Percentiles rank a stretch among this genome's conserved stretches.
phyloP scores from a whole-genome alignment of 1,284 basidiomycete species.

The Tilletiaria anomala region DNA sequence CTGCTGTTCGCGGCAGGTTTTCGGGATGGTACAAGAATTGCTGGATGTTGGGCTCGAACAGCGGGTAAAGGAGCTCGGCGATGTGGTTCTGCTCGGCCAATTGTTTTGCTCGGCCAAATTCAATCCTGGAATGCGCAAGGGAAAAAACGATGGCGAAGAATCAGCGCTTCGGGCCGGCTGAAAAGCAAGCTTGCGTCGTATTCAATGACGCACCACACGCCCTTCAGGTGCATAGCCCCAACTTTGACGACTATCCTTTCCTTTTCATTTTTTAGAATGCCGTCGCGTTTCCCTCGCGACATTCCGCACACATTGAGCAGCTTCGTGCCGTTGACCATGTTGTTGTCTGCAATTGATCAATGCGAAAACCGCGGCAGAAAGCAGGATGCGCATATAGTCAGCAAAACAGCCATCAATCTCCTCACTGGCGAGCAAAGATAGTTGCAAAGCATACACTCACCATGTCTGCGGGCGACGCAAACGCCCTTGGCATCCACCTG shows the following conservation, averaged over 20 bases:
- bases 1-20: constrained; percentile 36
- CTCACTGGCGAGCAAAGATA: not conserved
- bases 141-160: not conserved
- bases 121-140: constrained; percentile 12
- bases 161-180: not conserved
- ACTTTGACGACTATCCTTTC: constrained; percentile 39
- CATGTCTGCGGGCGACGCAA: constrained; percentile 35
- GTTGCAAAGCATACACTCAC: constrained; percentile 1
- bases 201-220: constrained; percentile 34
- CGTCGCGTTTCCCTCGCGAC: constrained; percentile 39
- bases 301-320: constrained; percentile 38
- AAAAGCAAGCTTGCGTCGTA: not conserved
- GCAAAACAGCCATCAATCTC: not conserved
- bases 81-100: constrained; percentile 38
- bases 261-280: constrained; percentile 39
- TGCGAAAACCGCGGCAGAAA: too few relatives aligned
- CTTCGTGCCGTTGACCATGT: constrained; percentile 40
- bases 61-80: constrained; percentile 34
- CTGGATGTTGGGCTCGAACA: constrained; percentile 39
- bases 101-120: constrained; percentile 34
- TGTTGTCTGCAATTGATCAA: constrained; percentile 28
- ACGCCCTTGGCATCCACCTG: constrained; percentile 38
- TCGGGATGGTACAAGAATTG: constrained; percentile 39
- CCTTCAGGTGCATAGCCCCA: constrained; percentile 39
- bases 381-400: not conserved